Evolutionary conservation across 2,329 filamentous ascomycete genomes (phyloP).

Genomic region (Calonectria honghensis): DNA sequence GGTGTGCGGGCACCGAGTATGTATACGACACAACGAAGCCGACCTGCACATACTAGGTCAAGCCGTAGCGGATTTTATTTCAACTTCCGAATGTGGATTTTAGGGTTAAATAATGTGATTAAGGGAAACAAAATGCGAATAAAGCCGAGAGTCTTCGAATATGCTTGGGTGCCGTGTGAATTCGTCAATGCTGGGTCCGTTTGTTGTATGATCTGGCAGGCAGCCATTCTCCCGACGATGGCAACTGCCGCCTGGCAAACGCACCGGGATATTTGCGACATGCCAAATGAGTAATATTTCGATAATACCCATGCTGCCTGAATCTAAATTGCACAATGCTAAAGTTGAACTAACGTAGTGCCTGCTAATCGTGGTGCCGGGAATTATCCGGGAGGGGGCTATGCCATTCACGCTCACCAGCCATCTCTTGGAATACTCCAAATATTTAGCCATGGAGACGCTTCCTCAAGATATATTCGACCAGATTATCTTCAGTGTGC

Average conservation of each 20-base stretch:
- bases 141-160: neutral
- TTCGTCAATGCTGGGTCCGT: neutral
- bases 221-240: neutral
- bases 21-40: neutral
- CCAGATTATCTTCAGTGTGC: slow-evolving; percentile 20
- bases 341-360: neutral
- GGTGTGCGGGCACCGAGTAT: slow-evolving; percentile 7
- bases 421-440: neutral
- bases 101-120: neutral
- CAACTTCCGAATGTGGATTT: neutral
- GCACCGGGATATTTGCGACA: neutral
- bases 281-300: neutral
- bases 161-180: neutral
- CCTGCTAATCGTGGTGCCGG: neutral
- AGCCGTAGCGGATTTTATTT: neutral
- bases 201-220: neutral
- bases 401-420: neutral
- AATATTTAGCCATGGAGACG: slow-evolving; percentile 38
- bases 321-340: neutral
- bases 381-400: neutral
- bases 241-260: neutral
- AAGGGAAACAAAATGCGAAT: neutral
- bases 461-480: slow-evolving; percentile 38
- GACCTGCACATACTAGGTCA: neutral
- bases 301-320: neutral